These are phyloP conservation scores for Filobasidium floriforme DNA, from an alignment of 768 basidiomycete genomes.

Conservation along the genomic window DNA sequence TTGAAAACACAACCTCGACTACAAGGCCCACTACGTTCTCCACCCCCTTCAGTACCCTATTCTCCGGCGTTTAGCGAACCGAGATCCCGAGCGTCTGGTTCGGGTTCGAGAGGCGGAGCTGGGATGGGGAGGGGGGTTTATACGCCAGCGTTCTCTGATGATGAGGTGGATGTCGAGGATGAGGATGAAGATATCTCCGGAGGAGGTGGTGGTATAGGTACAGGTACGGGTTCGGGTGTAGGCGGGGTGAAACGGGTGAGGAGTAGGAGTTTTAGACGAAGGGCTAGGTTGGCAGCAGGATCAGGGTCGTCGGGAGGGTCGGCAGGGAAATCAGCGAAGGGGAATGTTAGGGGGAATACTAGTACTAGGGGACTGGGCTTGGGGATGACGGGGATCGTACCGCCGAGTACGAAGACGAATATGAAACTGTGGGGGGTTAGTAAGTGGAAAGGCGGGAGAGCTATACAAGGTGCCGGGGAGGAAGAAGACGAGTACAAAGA, in stretches of 20 bases:
- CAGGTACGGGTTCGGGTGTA: neutral
- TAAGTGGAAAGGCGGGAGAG: neutral
- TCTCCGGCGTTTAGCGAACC: neutral
- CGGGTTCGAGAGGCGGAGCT: neutral
- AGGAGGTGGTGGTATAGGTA: no score
- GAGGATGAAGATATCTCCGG: no score
- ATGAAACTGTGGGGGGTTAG: neutral
- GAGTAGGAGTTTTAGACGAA: neutral
- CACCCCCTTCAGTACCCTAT: constrained; percentile 4
- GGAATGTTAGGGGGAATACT: neutral
- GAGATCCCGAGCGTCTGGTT: neutral
- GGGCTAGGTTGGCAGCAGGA: no score
- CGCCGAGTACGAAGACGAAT: neutral
- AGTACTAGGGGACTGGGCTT: neutral
- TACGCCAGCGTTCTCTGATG: neutral
- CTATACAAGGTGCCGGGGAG: neutral
- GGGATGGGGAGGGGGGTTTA: neutral
- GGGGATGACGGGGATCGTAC: neutral
- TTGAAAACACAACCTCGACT: no score
- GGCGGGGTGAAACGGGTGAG: neutral
- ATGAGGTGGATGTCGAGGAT: neutral
- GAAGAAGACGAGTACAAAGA: neutral
- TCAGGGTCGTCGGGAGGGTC: no score
- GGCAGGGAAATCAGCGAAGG: neutral
- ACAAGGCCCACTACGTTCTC: neutral